Conservation (phyloP, 306 rosid species). For the Ziziphus jujuba region DNA sequence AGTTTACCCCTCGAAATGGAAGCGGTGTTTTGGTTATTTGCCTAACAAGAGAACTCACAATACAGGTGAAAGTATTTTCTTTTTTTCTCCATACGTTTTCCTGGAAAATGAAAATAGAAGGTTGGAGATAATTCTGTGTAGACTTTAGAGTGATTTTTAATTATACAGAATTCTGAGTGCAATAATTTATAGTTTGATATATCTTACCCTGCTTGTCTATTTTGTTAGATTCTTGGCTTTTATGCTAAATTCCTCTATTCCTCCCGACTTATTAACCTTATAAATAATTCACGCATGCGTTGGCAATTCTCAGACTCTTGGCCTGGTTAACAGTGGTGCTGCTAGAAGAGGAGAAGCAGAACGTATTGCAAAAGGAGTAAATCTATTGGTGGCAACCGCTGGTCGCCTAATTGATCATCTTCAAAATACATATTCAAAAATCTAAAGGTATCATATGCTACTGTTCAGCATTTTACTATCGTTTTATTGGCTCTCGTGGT, state of each 20-base stretch:
- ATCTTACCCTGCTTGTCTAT: not conserved
- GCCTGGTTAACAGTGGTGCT: conserved; percentile 82
- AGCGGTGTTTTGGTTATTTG: conserved; percentile 82
- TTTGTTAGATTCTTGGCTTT: not conserved
- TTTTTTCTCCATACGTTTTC: too few relatives aligned
- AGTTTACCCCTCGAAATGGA: conserved; percentile 74
- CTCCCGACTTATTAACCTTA: conserved; percentile 17
- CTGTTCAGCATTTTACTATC: not conserved
- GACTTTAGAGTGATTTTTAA: too few relatives aligned
- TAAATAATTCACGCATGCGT: conserved; percentile 61
- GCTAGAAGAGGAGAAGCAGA: conserved; percentile 88
- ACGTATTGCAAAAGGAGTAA: conserved; percentile 77
- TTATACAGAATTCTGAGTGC: too few relatives aligned
- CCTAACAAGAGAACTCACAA: conserved; percentile 95
- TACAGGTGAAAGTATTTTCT: conserved; percentile 54
- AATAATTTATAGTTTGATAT: too few relatives aligned
- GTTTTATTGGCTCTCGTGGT: too few relatives aligned
- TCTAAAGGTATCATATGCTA: conserved; percentile 53
- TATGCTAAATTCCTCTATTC: not conserved
- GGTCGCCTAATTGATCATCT: conserved; percentile 98
- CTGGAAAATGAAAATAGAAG: too few relatives aligned
- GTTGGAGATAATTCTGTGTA: too few relatives aligned
- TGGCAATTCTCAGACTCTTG: conserved; percentile 91
- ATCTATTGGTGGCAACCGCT: conserved; percentile 87
- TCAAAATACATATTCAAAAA: conserved; percentile 72